Evolutionary conservation across 306 rosid species (phyloP), one percentile per base, ranked within the genome.

Genomic region (Quercus parvula): DNA sequence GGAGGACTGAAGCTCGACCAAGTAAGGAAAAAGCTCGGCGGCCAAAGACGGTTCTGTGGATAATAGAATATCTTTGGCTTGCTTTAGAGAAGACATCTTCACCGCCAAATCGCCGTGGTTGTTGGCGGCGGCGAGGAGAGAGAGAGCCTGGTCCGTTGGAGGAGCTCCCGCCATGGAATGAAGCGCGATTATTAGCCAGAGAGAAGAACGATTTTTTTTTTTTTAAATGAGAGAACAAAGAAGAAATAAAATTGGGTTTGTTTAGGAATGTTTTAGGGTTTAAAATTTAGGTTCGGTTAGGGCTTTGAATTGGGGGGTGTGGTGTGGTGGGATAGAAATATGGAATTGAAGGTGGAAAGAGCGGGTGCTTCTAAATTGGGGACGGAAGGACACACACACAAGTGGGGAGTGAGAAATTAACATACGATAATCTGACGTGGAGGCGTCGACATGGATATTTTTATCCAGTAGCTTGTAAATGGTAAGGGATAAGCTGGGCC

Each of bases 91-190:
- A 0, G 93, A 89, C 69, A 91, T 83, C 80, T 95, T 95, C 68
- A 95, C 94, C 81, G 87, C 77, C 87, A 95, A 78, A 90, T 95
- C 99, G 63, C 97, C 99, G 30, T 95, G 97, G 89, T 92, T 95
- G 85, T 95, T 92, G 78, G 94, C 97, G 6, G 96, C 86, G 85
- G 99, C 96, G 79, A 92, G 91, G 82, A 92, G 94, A 84, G 93
- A 89, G 81, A 95, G 98, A 10, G 86, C 89, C 81, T 86, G 93
- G 86, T 90, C 95, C 64, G 84, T 85, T 75, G 84, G 86, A 75
- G 87, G 71, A 78, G 84, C 77, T 75, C 89, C 88, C 70, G 95
- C 95, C 99, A 92, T 92, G 83, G 4, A 49, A 44, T 35, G 27
- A 27, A 38, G 25, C 54, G 13, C 11, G 33, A 58, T 5, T 15